A percentile compares a stretch with the other conserved stretches of the same genome.
These are phyloP conservation scores for Mentha longifolia DNA, from an alignment of 257 asterid species.

Conservation along the genomic window DNA sequence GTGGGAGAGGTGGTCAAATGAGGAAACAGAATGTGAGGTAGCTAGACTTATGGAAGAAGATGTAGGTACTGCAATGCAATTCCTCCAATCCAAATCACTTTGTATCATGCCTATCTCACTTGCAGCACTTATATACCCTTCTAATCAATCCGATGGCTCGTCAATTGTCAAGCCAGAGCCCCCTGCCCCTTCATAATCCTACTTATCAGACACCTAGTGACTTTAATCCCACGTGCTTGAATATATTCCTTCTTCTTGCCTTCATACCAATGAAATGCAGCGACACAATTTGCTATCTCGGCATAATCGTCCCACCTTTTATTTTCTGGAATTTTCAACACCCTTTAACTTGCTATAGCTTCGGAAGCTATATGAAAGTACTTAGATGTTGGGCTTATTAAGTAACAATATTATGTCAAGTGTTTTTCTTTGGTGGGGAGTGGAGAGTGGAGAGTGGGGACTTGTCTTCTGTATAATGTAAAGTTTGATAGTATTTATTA, in stretches of 20 bases:
- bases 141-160: conserved; percentile 58
- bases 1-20: conserved; percentile 89
- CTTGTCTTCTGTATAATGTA: not conserved
- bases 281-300: conserved; percentile 35
- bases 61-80: conserved; percentile 84
- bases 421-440: too few species aligned
- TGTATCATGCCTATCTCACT: conserved; percentile 91
- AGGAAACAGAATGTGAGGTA: conserved; percentile 74
- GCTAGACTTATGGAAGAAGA: conserved; percentile 86
- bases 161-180: conserved; percentile 66
- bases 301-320: conserved; percentile 32
- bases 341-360: conserved; percentile 21
- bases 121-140: conserved; percentile 76
- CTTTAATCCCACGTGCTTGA: conserved; percentile 33
- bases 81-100: conserved; percentile 82
- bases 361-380: not conserved
- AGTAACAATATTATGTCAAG: too few species aligned
- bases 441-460: too few species aligned
- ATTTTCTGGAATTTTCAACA: conserved; percentile 8
- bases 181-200: conserved; percentile 57
- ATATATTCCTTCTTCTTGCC: conserved; percentile 30
- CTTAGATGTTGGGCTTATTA: too few species aligned
- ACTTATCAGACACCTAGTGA: conserved; percentile 35
- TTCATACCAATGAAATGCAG: conserved; percentile 35
- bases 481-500: conserved; percentile 6